Evolutionary conservation across 1,284 basidiomycete species (phyloP).

Genomic region (Fistulinella cinereoalba): DNA sequence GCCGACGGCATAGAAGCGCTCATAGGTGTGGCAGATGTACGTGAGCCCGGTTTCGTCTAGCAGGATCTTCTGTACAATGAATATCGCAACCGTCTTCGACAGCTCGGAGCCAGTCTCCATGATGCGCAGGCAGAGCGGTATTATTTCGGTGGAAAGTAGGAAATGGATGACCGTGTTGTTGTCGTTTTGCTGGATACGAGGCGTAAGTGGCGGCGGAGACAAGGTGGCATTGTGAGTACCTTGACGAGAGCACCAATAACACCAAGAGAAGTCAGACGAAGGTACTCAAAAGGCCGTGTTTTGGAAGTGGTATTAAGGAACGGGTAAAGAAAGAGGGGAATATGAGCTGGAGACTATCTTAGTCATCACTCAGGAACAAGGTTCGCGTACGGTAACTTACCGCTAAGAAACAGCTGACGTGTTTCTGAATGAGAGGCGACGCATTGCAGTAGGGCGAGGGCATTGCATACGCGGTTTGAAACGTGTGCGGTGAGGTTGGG

Average conservation of each 20-base stretch:
- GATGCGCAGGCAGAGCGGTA: constrained; percentile 97
- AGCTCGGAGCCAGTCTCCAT: constrained; percentile 99
- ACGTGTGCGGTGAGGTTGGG: constrained; percentile 97
- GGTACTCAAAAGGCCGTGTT: constrained; percentile 98
- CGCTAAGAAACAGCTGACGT: constrained; percentile 87
- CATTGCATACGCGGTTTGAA: constrained; percentile 99
- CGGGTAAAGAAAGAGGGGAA: constrained; percentile 98
- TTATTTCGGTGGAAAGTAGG: constrained; percentile 98
- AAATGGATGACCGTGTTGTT: constrained; percentile 99
- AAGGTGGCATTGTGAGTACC: constrained; percentile 38
- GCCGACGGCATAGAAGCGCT: constrained; percentile 98
- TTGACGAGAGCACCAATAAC: constrained; percentile 99
- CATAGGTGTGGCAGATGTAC: constrained; percentile 99
- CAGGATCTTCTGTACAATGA: constrained; percentile 99
- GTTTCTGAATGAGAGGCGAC: constrained; percentile 96
- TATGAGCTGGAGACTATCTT: constrained; percentile 69
- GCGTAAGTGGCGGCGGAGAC: constrained; percentile 2
- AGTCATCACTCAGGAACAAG: background rate
- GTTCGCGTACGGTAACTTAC: constrained; percentile 39
- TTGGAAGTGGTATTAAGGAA: constrained; percentile 99
- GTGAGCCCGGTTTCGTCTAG: constrained; percentile 97
- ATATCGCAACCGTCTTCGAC: constrained; percentile 99
- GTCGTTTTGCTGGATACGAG: constrained; percentile 82
- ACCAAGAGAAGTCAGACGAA: constrained; percentile 94
- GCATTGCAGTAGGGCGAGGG: constrained; percentile 94